phyloP scores from a whole-genome alignment of 139 green algal genomes.

The Nannochloris sp. region DNA sequence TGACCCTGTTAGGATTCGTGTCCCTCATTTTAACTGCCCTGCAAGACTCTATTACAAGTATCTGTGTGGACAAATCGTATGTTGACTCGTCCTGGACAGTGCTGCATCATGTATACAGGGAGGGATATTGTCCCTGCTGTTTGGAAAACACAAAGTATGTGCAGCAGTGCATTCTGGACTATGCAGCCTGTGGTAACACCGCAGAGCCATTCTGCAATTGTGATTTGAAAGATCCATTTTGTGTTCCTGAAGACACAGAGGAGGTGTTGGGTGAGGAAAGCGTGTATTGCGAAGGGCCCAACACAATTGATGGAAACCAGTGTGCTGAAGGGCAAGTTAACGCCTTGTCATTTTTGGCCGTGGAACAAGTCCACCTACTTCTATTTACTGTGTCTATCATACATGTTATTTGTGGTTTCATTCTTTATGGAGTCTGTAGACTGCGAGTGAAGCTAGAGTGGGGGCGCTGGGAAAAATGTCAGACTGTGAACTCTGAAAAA shows the following conservation, averaged over 20 bases:
- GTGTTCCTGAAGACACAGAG: neutral
- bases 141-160: neutral
- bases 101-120: neutral
- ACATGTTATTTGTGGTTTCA: neutral
- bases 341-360: constrained; percentile 6
- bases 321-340: neutral
- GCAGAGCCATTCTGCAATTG: constrained; percentile 11
- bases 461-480: neutral
- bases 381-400: constrained; percentile 8
- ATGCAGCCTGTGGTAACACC: constrained; percentile 1
- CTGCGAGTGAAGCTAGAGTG: constrained; percentile 4
- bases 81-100: neutral
- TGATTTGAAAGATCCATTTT: neutral
- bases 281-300: neutral
- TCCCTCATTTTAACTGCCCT: constrained; percentile 4
- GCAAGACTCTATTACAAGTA: constrained; percentile 3
- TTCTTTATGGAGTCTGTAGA: neutral
- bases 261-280: too few species aligned
- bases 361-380: constrained; percentile 12
- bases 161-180: constrained; percentile 5
- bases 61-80: neutral
- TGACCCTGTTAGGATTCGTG: constrained; percentile 5
- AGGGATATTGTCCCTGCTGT: neutral
- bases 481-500: neutral
- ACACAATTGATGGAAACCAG: neutral